Conservation (phyloP, 495 filamentous ascomycete genomes). For the Hapsidospora chrysogenum region DNA sequence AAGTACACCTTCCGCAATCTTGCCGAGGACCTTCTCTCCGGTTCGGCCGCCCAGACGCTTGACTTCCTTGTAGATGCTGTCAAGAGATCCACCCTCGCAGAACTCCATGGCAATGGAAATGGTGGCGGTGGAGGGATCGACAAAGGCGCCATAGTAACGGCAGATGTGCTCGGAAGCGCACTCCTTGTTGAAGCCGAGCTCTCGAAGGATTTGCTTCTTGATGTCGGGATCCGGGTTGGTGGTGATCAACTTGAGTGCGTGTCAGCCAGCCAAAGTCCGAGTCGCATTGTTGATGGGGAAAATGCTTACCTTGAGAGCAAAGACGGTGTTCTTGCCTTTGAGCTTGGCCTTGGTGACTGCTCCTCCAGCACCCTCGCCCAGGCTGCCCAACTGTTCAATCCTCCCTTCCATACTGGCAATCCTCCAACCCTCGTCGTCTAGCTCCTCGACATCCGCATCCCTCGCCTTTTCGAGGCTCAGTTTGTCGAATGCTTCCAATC, state of each 20-base stretch:
- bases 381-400: slow-evolving; percentile 72
- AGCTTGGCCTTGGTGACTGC: slow-evolving; percentile 84
- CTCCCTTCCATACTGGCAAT: slow-evolving; percentile 78
- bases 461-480: slow-evolving; percentile 63
- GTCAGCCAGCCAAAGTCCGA: slow-evolving; percentile 12
- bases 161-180: slow-evolving; percentile 91
- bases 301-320: slow-evolving; percentile 75
- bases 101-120: slow-evolving; percentile 99
- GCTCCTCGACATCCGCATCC: slow-evolving; percentile 74
- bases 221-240: slow-evolving; percentile 95
- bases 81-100: slow-evolving; percentile 88
- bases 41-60: slow-evolving; percentile 88
- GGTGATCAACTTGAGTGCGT: slow-evolving; percentile 63
- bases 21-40: slow-evolving; percentile 95
- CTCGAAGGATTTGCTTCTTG: slow-evolving; percentile 92
- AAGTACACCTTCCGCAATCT: slow-evolving; percentile 89
- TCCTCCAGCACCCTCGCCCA: slow-evolving; percentile 91
- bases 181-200: slow-evolving; percentile 93
- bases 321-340: slow-evolving; percentile 81
- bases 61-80: slow-evolving; percentile 93
- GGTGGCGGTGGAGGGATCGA: slow-evolving; percentile 80
- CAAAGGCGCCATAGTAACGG: slow-evolving; percentile 90
- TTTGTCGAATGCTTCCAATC: slow-evolving; percentile 55
- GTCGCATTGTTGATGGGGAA: neutral
- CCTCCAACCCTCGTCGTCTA: slow-evolving; percentile 90